Conservation (phyloP, 2,329 filamentous ascomycete species). For the Lecanosticta acicola region DNA sequence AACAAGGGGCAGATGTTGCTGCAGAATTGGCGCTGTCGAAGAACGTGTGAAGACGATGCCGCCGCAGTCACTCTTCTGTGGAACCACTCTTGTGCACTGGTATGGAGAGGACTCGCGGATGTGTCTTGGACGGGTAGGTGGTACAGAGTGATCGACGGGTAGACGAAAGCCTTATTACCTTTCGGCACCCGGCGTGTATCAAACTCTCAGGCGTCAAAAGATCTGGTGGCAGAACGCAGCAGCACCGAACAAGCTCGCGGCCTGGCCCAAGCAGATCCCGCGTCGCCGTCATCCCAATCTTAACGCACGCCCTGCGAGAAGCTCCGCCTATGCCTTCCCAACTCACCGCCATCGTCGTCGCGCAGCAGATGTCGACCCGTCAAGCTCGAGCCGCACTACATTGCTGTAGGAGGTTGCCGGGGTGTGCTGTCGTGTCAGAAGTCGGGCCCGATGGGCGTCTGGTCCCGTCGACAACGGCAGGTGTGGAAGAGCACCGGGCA, state of each 20-base stretch:
- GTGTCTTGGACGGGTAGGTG: too few species aligned
- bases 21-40: too few species aligned
- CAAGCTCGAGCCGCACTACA: conserved; percentile 19
- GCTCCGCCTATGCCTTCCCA: too few species aligned
- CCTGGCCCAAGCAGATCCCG: neutral
- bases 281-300: neutral
- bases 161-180: too few species aligned
- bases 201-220: neutral
- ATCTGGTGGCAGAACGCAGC: neutral
- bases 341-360: neutral
- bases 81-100: too few species aligned
- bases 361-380: conserved; percentile 1
- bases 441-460: conserved; percentile 22
- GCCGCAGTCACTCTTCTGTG: too few species aligned
- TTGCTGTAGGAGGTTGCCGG: conserved; percentile 18
- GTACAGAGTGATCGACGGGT: neutral
- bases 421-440: conserved; percentile 15
- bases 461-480: conserved; percentile 8
- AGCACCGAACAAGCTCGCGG: neutral
- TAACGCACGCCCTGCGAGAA: neutral
- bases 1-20: neutral
- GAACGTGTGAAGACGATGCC: too few species aligned
- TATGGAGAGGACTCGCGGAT: too few species aligned
- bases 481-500: neutral
- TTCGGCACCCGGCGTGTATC: neutral